Percentiles rank a stretch among this genome's conserved stretches.
phyloP scores from a whole-genome alignment of 257 asterid species.

The Plantago elongata region DNA sequence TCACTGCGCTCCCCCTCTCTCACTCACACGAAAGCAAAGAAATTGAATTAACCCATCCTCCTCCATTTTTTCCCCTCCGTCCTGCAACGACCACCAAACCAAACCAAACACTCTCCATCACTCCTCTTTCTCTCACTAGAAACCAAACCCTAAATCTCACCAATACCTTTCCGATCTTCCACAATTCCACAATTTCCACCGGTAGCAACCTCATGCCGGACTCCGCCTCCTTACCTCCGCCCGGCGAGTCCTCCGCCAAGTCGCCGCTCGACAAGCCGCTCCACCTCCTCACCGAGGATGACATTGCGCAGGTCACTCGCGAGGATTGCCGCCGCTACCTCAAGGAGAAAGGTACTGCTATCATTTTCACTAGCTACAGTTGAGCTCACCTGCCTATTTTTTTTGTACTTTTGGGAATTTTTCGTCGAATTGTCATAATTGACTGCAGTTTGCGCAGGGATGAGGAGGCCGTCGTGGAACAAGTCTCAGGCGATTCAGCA shows the following conservation, averaged over 20 bases:
- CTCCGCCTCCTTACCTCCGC: constrained; percentile 36
- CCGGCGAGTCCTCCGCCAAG: constrained; percentile 51
- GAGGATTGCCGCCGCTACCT: constrained; percentile 99
- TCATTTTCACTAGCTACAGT: background rate
- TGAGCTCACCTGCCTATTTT: background rate
- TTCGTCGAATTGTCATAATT: background rate
- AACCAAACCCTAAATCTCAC: background rate
- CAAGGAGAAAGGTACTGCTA: constrained; percentile 73
- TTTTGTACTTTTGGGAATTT: background rate
- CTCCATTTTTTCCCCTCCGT: too few species aligned
- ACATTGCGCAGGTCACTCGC: constrained; percentile 97
- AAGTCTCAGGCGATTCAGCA: constrained; percentile 99
- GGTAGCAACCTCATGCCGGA: constrained; percentile 34
- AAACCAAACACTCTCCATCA: too few species aligned
- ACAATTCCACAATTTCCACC: constrained; percentile 20
- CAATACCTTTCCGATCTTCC: constrained; percentile 27
- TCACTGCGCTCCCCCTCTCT: too few species aligned
- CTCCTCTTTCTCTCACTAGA: too few species aligned
- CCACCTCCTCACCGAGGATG: constrained; percentile 84
- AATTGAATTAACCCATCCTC: too few species aligned
- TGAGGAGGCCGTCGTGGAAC: constrained; percentile 99
- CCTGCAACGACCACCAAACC: too few species aligned
- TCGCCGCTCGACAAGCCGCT: constrained; percentile 90
- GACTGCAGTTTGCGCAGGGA: constrained; percentile 41
- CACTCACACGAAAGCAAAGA: too few species aligned